Evolutionary conservation across 2,329 filamentous ascomycete species (phyloP).

Genomic region (Alternaria sp.): DNA sequence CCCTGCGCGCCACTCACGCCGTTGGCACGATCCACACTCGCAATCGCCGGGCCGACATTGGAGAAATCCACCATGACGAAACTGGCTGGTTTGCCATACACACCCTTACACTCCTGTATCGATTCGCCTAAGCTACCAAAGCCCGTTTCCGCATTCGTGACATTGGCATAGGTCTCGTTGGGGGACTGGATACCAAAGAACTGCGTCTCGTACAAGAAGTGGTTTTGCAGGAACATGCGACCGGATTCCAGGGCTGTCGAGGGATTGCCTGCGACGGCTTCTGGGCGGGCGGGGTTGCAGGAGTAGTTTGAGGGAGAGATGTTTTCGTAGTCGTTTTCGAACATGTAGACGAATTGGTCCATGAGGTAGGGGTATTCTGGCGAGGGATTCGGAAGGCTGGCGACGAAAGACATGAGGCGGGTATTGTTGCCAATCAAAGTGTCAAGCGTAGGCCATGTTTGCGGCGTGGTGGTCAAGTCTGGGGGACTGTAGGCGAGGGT

Average conservation of each 20-base stretch:
- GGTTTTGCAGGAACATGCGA: slow-evolving; percentile 78
- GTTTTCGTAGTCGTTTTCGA: slow-evolving; percentile 76
- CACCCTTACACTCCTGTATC: slow-evolving; percentile 52
- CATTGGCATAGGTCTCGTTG: slow-evolving; percentile 62
- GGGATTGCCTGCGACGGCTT: slow-evolving; percentile 55
- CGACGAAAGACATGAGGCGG: slow-evolving; percentile 74
- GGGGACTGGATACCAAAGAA: slow-evolving; percentile 52
- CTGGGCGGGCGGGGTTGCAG: slow-evolving; percentile 74
- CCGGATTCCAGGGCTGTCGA: slow-evolving; percentile 63
- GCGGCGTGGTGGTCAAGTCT: slow-evolving; percentile 57
- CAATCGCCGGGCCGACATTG: slow-evolving; percentile 73
- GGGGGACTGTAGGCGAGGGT: slow-evolving; percentile 63
- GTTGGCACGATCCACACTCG: slow-evolving; percentile 76
- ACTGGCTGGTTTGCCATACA: slow-evolving; percentile 73
- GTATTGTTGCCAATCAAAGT: slow-evolving; percentile 70
- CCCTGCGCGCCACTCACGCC: slow-evolving; percentile 53
- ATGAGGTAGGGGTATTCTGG: slow-evolving; percentile 65
- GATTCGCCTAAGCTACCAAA: slow-evolving; percentile 61
- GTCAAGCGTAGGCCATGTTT: slow-evolving; percentile 75
- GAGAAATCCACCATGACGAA: slow-evolving; percentile 85
- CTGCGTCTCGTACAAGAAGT: slow-evolving; percentile 73
- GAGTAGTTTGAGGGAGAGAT: slow-evolving; percentile 70
- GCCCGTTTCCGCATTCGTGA: slow-evolving; percentile 71
- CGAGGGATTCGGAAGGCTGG: slow-evolving; percentile 54
- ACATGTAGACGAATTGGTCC: slow-evolving; percentile 71